Percentiles rank a stretch among this genome's conserved stretches.
Conservation (phyloP, 2,329 filamentous ascomycete species). For the Monilinia fructigena region DNA sequence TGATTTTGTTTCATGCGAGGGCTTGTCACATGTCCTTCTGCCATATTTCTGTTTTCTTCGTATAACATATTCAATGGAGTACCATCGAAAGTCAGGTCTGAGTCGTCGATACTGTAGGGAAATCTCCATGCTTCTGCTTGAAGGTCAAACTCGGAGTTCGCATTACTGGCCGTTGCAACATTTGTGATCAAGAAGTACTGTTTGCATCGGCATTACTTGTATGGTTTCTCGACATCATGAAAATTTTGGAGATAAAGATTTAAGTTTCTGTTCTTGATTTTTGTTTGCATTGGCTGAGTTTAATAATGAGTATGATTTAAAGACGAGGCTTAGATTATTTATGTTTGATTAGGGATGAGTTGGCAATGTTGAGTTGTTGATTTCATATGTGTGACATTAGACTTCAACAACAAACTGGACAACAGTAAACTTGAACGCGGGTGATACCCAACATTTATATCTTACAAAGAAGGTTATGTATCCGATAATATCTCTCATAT, state of each 20-base stretch:
- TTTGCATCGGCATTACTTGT: conserved; percentile 15
- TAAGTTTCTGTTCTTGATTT: neutral
- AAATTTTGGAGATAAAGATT: neutral
- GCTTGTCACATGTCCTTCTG: conserved; percentile 26
- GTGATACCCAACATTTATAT: conserved; percentile 16
- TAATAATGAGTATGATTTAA: neutral
- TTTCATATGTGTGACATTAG: conserved; percentile 15
- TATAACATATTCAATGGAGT: conserved; percentile 38
- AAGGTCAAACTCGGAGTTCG: conserved; percentile 28
- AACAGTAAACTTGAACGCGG: neutral
- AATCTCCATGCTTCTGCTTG: conserved; percentile 32
- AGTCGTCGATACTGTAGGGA: conserved; percentile 36
- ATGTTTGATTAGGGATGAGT: conserved; percentile 6
- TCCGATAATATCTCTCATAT: neutral
- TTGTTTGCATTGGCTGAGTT: neutral
- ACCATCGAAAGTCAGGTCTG: conserved; percentile 37
- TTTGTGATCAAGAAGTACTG: conserved; percentile 30
- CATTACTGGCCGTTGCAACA: conserved; percentile 4
- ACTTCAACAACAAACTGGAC: conserved; percentile 10
- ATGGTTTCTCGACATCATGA: conserved; percentile 16
- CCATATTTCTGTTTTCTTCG: conserved; percentile 35
- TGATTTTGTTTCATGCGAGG: conserved; percentile 3
- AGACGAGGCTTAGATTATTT: neutral
- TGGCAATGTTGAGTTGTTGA: conserved; percentile 21
- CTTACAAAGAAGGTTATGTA: neutral